Evolutionary conservation across 75 land plant genomes (phyloP), one percentile per base, ranked within the genome.

Genomic region (Isoetes taiwanensis): DNA sequence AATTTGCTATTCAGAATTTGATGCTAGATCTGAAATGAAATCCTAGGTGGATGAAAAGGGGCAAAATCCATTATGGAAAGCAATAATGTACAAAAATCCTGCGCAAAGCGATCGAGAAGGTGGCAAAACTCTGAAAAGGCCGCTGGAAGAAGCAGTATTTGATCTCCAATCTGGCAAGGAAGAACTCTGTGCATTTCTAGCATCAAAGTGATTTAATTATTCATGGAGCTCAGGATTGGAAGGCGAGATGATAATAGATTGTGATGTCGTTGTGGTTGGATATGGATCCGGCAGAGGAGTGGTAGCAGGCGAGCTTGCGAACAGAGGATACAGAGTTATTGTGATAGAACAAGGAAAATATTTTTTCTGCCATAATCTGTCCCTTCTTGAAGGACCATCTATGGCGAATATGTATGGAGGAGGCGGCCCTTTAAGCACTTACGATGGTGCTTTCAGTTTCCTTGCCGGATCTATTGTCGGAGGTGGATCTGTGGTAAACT

Each of bases 211-310:
- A n/a, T n/a, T n/a, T n/a, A n/a, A n/a, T n/a, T n/a, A n/a, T n/a
- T n/a, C n/a, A n/a, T n/a, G n/a, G n/a, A n/a, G n/a, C n/a, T n/a
- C n/a, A n/a, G n/a, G n/a, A n/a, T n/a, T n/a, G n/a, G n/a, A n/a
- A n/a, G n/a, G n/a, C n/a, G n/a, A n/a, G n/a, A n/a, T 30, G 64
- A 71, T 39, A 21, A 64, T 89, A 39, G 55, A 73, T 30, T 85
- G 93, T 43, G 96, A 89, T 62, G 86, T 46, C 1, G 96, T 89
- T 0, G 64, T 89, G 1, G 71, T 85, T 0, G 96, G 96, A 26
- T 89, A 90, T 0, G 96, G 96, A 4, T 77, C 72, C 6, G 96
- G 96, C n/a, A 91, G 96, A 1, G 79, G 86, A 3, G 91, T 89
- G n/a, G 80, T 67, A 1, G 96, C 91, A 0, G 86, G 76, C 0